Percentiles rank a stretch among this genome's conserved stretches.
Conservation (phyloP, 768 basidiomycete genomes). For the Lentinula lateritia region DNA sequence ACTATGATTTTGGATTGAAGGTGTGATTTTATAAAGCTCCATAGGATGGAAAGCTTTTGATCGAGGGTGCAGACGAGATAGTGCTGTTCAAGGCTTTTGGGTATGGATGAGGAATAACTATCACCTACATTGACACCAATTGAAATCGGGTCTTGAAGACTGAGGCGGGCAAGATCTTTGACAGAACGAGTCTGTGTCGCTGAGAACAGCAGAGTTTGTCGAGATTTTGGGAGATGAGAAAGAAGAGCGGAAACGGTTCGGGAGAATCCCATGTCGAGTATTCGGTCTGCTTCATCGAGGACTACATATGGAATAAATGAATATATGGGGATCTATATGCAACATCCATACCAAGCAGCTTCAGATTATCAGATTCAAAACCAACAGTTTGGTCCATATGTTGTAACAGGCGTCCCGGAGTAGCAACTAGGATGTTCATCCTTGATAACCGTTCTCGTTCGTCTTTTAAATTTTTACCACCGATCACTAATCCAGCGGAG, state of each 20-base stretch:
- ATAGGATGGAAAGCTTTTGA: slow-evolving; percentile 85
- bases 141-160: slow-evolving; percentile 74
- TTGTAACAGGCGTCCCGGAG: slow-evolving; percentile 90
- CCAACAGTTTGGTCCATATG: slow-evolving; percentile 99
- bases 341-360: slow-evolving; percentile 67
- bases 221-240: slow-evolving; percentile 83
- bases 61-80: slow-evolving; percentile 82
- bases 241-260: slow-evolving; percentile 86
- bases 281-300: slow-evolving; percentile 94
- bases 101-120: slow-evolving; percentile 48
- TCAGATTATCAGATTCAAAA: slow-evolving; percentile 88
- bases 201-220: slow-evolving; percentile 95
- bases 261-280: slow-evolving; percentile 94
- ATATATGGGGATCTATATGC: neutral
- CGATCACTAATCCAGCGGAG: slow-evolving; percentile 93
- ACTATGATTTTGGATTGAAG: slow-evolving; percentile 88
- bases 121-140: slow-evolving; percentile 56
- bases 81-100: slow-evolving; percentile 80
- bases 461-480: slow-evolving; percentile 92
- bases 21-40: slow-evolving; percentile 93
- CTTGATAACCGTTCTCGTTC: slow-evolving; percentile 82
- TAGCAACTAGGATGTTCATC: slow-evolving; percentile 99
- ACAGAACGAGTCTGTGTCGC: slow-evolving; percentile 94
- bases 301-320: slow-evolving; percentile 38
- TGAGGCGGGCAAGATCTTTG: slow-evolving; percentile 82